Percentiles rank a stretch among this genome's conserved stretches.
These are phyloP conservation scores for Schoenoplectus triqueter DNA, from an alignment of 202 grass and related monocot genomes.

Conservation along the genomic window DNA sequence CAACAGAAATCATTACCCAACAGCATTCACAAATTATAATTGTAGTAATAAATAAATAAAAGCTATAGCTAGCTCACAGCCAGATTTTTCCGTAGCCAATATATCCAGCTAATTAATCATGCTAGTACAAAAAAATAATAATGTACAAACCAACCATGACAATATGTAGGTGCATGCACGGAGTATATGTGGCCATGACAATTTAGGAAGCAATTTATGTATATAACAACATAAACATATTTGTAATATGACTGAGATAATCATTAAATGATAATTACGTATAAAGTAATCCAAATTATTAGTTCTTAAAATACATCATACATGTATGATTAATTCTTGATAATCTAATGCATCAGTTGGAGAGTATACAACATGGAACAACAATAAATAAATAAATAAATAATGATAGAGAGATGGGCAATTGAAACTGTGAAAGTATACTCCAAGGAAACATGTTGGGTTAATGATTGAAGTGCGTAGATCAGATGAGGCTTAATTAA, in stretches of 20 bases:
- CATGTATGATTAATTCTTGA: background rate
- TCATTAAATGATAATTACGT: background rate
- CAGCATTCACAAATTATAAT: no score
- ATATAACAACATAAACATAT: background rate
- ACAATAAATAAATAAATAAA: background rate
- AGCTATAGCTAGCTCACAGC: background rate
- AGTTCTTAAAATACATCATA: background rate
- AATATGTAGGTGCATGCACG: background rate
- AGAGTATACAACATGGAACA: background rate
- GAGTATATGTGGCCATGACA: background rate
- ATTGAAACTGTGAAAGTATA: background rate
- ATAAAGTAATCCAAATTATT: background rate
- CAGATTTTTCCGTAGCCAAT: background rate
- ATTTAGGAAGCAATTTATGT: background rate
- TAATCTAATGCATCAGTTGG: background rate
- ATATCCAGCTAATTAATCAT: conserved; percentile 3
- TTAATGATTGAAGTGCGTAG: background rate
- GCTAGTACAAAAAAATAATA: background rate
- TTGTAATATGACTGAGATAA: background rate
- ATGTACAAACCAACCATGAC: background rate
- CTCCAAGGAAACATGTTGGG: background rate
- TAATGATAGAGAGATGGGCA: background rate
- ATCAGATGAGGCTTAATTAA: background rate
- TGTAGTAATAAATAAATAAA: no score
- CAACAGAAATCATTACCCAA: no score